Percentiles rank a stretch among this genome's conserved stretches.
Evolutionary conservation across 495 filamentous ascomycete genomes (phyloP).

Genomic region (Massariosphaeria phaeospora): DNA sequence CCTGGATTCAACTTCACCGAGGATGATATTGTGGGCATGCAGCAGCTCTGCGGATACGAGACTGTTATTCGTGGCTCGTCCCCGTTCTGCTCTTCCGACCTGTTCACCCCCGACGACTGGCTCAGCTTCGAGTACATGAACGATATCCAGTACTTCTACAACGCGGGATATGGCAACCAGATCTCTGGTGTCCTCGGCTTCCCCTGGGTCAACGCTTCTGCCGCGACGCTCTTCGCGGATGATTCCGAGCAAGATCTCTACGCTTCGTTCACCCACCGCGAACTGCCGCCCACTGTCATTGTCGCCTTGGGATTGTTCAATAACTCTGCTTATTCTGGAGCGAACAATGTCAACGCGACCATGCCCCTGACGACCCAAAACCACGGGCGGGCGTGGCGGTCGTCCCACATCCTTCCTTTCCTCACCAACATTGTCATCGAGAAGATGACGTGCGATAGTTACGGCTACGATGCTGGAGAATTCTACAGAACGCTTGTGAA

Average conservation of each 20-base stretch:
- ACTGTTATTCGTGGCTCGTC: constrained; percentile 47
- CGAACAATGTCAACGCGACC: constrained; percentile 44
- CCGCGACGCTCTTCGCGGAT: constrained; percentile 37
- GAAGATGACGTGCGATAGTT: constrained; percentile 40
- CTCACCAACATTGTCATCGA: constrained; percentile 45
- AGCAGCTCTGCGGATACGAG: constrained; percentile 49
- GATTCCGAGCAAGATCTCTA: constrained; percentile 42
- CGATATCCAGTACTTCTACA: constrained; percentile 48
- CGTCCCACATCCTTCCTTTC: constrained; percentile 45
- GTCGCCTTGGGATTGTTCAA: constrained; percentile 51
- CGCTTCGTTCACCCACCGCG: constrained; percentile 50
- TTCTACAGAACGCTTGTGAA: constrained; percentile 35
- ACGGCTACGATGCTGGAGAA: constrained; percentile 24
- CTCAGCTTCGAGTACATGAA: constrained; percentile 48
- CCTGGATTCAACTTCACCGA: constrained; percentile 47
- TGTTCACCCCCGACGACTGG: constrained; percentile 49
- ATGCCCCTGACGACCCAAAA: constrained; percentile 49
- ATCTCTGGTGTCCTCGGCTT: constrained; percentile 45
- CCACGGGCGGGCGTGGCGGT: constrained; percentile 46
- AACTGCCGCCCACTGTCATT: constrained; percentile 46
- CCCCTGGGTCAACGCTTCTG: constrained; percentile 48
- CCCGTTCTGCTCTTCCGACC: constrained; percentile 44
- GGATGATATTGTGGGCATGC: constrained; percentile 48
- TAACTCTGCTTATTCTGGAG: constrained; percentile 45
- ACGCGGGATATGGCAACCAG: constrained; percentile 46